Base-by-base conservation (phyloP, 768 basidiomycete genomes). In the Collybia sordida region DNA sequence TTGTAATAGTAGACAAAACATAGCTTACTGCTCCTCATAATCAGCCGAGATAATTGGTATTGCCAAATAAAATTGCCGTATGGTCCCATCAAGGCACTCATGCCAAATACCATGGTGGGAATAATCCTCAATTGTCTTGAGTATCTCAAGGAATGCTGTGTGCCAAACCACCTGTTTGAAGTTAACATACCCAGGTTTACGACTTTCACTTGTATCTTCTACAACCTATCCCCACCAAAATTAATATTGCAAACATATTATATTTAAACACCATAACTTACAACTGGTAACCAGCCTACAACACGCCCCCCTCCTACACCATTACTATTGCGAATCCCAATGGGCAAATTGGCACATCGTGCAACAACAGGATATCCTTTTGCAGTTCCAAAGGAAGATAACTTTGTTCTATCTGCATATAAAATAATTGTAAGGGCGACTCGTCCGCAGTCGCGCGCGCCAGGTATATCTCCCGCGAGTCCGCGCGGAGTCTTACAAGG, bases 161-260 rank as follows among this genome's bases (percentile, higher is more conserved):
- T 78, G 76, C 69, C 72, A 75, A 2, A 75, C 59, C 2, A 61
- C 58, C 3, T 38, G 47, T 25, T 75, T 74, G 45, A 68, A 64
- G 3, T 62, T 65, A 2, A 62, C 66, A 51, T 56, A 73, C 0
- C 47, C 52, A 2, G 53, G 52, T 49, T 70, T 72, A 0, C 60
- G 61, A 27, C 57, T 60, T 42, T 72, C 58, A 0, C 49, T 43
- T 0, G 50, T 35, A 37, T 65, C 60, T 12, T 70, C 66, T 19
- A 56, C 42, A 25, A 67, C 54, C 65, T 71, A 39, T n/a, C n/a
- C n/a, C n/a, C n/a, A n/a, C n/a, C n/a, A n/a, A n/a, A n/a, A n/a
- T n/a, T n/a, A n/a, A 17, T 50, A 28, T 19, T 40, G 49, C 8
- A 19, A 11, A 34, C 11, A 41, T 27, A 11, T 27, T 27, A 27